These are phyloP conservation scores for Eucalyptus camaldulensis DNA, from an alignment of 345 rosid species.

Conservation along the genomic window DNA sequence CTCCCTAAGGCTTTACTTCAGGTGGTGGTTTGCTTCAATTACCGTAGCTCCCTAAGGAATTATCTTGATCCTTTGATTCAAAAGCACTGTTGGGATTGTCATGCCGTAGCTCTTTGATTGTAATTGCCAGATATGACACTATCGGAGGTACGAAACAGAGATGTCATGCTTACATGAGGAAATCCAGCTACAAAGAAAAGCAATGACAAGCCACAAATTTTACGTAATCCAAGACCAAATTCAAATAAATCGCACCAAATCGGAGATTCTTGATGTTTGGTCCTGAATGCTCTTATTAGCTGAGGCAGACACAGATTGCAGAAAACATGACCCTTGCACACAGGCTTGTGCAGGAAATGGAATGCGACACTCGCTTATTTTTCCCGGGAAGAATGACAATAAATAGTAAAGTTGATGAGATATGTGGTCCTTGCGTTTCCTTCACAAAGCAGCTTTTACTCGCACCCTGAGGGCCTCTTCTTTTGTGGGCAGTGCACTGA, in stretches of 20 bases:
- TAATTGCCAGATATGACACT: neutral
- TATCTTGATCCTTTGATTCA: neutral
- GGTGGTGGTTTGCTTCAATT: neutral
- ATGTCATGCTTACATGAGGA: neutral
- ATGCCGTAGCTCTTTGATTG: neutral
- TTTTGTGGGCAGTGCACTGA: constrained; percentile 81
- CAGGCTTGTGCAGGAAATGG: neutral
- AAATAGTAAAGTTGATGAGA: neutral
- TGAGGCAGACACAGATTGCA: neutral
- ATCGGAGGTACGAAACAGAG: neutral
- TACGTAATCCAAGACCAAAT: neutral
- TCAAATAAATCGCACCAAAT: neutral
- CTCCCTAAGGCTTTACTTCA: neutral
- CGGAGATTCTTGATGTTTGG: neutral
- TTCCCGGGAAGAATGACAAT: neutral
- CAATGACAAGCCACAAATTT: neutral
- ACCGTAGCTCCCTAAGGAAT: neutral
- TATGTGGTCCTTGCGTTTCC: neutral
- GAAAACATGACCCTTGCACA: neutral
- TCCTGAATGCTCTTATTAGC: neutral
- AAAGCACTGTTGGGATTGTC: neutral
- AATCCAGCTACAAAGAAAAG: neutral
- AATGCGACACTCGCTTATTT: neutral
- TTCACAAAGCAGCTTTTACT: neutral
- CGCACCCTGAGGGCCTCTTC: constrained; percentile 45